Conservation (phyloP, 495 filamentous ascomycete species). For the Sordaria brevicollis region DNA sequence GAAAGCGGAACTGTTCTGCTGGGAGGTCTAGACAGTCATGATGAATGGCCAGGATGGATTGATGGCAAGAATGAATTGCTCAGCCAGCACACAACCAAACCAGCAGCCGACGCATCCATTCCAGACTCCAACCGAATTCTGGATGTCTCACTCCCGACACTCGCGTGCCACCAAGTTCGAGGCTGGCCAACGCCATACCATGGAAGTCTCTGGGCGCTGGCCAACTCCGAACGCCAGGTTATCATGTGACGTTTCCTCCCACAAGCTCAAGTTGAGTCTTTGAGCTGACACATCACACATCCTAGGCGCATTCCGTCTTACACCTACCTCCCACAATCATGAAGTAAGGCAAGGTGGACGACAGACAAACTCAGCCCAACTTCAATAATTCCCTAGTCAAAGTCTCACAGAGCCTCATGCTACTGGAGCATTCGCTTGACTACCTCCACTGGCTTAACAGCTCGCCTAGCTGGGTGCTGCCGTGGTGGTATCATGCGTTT, state of each 20-base stretch:
- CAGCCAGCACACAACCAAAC: not conserved
- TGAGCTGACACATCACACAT: not conserved
- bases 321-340: not conserved
- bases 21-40: not conserved
- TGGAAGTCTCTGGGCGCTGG: not conserved
- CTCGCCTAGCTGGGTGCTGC: not conserved
- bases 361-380: not conserved
- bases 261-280: too few relatives aligned
- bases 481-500: not conserved
- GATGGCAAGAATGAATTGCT: too few relatives aligned
- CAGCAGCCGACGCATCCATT: not conserved
- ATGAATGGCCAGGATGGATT: not conserved
- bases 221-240: not conserved
- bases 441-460: too few relatives aligned
- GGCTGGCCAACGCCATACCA: not conserved
- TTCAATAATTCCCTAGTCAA: not conserved
- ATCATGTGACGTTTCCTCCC: too few relatives aligned
- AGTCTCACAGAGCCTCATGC: not conserved
- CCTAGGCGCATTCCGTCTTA: too few relatives aligned
- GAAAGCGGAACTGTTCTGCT: not conserved
- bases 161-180: not conserved
- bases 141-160: not conserved
- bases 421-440: not conserved
- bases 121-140: too few relatives aligned
- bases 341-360: not conserved